A percentile compares a stretch with the other conserved stretches of the same genome.
These are phyloP conservation scores for Xerocomus amazonicus DNA, from an alignment of 1,284 basidiomycete genomes.

Conservation along the genomic window DNA sequence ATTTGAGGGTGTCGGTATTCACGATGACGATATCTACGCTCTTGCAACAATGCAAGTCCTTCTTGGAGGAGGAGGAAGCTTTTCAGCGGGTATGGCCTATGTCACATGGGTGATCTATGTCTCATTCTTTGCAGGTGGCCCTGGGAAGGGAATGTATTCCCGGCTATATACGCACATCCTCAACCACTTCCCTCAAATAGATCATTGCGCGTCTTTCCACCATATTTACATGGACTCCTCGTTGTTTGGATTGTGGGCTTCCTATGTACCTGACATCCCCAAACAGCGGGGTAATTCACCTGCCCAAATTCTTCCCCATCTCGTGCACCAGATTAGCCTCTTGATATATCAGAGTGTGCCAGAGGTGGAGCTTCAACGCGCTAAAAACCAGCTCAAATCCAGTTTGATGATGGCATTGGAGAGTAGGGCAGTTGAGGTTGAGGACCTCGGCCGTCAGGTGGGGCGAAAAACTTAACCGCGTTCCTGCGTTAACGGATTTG, in stretches of 20 bases:
- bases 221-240: slow-evolving; percentile 96
- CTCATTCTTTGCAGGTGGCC: slow-evolving; percentile 61
- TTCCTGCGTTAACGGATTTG: slow-evolving; percentile 5
- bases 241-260: slow-evolving; percentile 89
- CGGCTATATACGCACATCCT: slow-evolving; percentile 97
- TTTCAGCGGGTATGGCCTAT: slow-evolving; percentile 74
- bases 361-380: slow-evolving; percentile 71
- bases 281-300: slow-evolving; percentile 59
- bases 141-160: slow-evolving; percentile 99
- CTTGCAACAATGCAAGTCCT: slow-evolving; percentile 94
- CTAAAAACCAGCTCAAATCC: slow-evolving; percentile 95
- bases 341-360: slow-evolving; percentile 68
- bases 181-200: slow-evolving; percentile 91
- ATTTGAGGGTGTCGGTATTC: slow-evolving; percentile 90
- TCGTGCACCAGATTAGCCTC: slow-evolving; percentile 81
- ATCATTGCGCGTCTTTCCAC: slow-evolving; percentile 97
- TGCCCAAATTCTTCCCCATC: slow-evolving; percentile 75
- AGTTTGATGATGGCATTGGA: slow-evolving; percentile 96
- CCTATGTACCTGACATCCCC: slow-evolving; percentile 73
- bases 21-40: slow-evolving; percentile 92
- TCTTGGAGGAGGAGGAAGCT: slow-evolving; percentile 92
- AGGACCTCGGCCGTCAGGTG: slow-evolving; percentile 83
- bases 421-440: slow-evolving; percentile 86
- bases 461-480: slow-evolving; percentile 10
- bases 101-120: slow-evolving; percentile 1